These are phyloP conservation scores for Lasiodiplodia citricola DNA, from an alignment of 2,329 filamentous ascomycete species.

Conservation along the genomic window DNA sequence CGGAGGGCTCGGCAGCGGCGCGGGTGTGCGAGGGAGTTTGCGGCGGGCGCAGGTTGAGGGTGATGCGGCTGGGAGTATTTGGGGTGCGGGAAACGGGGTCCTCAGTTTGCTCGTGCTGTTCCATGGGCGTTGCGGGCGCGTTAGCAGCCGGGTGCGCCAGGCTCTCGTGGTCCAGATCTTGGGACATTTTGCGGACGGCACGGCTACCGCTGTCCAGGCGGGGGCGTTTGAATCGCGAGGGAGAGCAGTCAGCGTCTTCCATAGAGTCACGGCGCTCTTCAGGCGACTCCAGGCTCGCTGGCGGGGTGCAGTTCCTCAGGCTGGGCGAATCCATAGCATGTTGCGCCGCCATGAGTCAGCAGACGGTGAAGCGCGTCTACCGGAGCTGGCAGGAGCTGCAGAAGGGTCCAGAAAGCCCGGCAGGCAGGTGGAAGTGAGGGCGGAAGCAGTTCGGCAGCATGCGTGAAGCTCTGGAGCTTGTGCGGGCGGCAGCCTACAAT, in stretches of 20 bases:
- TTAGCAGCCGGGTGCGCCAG: constrained; percentile 27
- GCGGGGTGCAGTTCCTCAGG: constrained; percentile 36
- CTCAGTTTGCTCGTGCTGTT: constrained; percentile 38
- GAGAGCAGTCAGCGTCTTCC: constrained; percentile 51
- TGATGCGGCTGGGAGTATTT: constrained; percentile 26
- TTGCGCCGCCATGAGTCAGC: constrained; percentile 29
- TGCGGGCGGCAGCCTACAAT: constrained; percentile 25
- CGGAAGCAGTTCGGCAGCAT: constrained; percentile 20
- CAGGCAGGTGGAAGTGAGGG: constrained; percentile 15
- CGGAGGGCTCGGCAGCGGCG: constrained; percentile 2
- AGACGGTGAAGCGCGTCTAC: constrained; percentile 2
- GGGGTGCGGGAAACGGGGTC: constrained; percentile 27
- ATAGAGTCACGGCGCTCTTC: constrained; percentile 49
- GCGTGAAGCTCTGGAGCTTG: constrained; percentile 26
- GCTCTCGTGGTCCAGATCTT: constrained; percentile 30
- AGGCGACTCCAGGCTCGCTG: constrained; percentile 39
- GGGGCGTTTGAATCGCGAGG: constrained; percentile 52
- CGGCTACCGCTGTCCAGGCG: constrained; percentile 46
- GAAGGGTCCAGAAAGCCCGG: constrained; percentile 7
- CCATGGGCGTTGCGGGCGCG: constrained; percentile 26
- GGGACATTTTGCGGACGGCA: constrained; percentile 39
- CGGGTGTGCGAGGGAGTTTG: constrained; percentile 10
- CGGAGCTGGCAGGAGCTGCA: constrained; percentile 18
- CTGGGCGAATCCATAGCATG: constrained; percentile 37
- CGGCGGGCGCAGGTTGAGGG: constrained; percentile 26